These are phyloP conservation scores for Caryopteris hybrid DNA, from an alignment of 305 asterid species.

Conservation along the genomic window DNA sequence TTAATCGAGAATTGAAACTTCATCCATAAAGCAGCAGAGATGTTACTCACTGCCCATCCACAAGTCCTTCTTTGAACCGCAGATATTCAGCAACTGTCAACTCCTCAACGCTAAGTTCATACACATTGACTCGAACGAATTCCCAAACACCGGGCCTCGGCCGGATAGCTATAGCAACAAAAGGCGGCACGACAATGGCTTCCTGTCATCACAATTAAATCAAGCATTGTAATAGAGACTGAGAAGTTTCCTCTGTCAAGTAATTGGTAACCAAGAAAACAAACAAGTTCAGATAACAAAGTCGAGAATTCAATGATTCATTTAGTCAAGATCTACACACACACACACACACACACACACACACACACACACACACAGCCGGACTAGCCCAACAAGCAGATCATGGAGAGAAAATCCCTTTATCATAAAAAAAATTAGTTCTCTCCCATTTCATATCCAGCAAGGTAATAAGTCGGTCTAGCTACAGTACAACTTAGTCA, in stretches of 20 bases:
- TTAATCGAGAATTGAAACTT: neutral
- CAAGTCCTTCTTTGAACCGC: conserved; percentile 80
- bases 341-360: neutral
- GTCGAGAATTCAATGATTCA: too few species aligned
- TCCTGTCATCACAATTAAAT: conserved; percentile 50
- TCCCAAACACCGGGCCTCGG: conserved; percentile 99
- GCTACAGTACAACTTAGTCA: too few species aligned
- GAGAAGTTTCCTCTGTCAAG: neutral
- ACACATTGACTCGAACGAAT: conserved; percentile 79
- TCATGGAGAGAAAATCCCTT: neutral
- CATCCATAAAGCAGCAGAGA: neutral
- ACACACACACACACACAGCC: too few species aligned
- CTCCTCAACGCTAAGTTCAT: conserved; percentile 88
- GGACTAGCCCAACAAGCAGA: neutral
- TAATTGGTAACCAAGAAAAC: neutral
- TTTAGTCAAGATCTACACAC: neutral
- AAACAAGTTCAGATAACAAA: neutral
- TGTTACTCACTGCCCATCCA: conserved; percentile 76
- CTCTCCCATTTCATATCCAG: neutral
- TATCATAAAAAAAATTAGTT: neutral
- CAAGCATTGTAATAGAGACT: neutral
- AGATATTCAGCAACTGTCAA: conserved; percentile 81
- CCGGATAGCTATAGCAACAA: conserved; percentile 89
- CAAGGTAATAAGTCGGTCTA: too few species aligned
- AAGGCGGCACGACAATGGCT: conserved; percentile 91